Evolutionary conservation across 2,329 filamentous ascomycete genomes (phyloP).

Genomic region (Nemania abortiva): DNA sequence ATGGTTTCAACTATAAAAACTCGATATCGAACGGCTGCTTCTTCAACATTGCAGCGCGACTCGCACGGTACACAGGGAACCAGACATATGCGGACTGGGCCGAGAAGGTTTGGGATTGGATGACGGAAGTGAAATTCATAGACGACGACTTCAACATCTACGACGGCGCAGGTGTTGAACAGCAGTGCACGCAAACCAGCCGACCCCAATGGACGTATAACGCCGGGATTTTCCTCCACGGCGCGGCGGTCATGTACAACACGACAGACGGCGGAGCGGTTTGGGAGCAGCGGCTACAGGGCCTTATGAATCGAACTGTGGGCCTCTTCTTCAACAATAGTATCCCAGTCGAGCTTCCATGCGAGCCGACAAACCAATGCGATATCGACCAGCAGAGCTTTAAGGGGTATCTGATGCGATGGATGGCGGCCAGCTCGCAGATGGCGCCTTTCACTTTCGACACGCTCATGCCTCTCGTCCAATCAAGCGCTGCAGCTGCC

Average conservation of each 20-base stretch:
- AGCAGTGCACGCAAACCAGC: slow-evolving; percentile 65
- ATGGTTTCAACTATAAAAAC: slow-evolving; percentile 77
- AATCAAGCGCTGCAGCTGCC: slow-evolving; percentile 64
- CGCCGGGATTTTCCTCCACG: slow-evolving; percentile 73
- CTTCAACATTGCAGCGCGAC: slow-evolving; percentile 76
- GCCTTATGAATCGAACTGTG: slow-evolving; percentile 65
- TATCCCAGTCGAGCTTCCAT: slow-evolving; percentile 74
- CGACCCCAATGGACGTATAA: slow-evolving; percentile 77
- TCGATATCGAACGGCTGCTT: slow-evolving; percentile 77
- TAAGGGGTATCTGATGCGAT: slow-evolving; percentile 80
- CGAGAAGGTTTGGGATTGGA: slow-evolving; percentile 76
- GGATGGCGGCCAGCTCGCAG: slow-evolving; percentile 68
- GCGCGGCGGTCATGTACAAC: slow-evolving; percentile 72
- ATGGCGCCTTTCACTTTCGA: slow-evolving; percentile 66
- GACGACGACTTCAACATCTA: slow-evolving; percentile 65
- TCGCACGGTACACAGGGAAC: slow-evolving; percentile 84
- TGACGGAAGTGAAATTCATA: slow-evolving; percentile 67
- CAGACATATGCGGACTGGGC: slow-evolving; percentile 83
- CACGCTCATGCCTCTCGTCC: slow-evolving; percentile 64
- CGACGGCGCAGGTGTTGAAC: slow-evolving; percentile 63
- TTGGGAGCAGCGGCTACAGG: slow-evolving; percentile 71
- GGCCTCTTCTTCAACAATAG: slow-evolving; percentile 66
- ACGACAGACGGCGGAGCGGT: slow-evolving; percentile 62
- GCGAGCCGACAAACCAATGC: slow-evolving; percentile 72
- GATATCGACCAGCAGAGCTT: slow-evolving; percentile 79